Base-by-base conservation (phyloP, 306 rosid species). In the Quercus parvula region DNA sequence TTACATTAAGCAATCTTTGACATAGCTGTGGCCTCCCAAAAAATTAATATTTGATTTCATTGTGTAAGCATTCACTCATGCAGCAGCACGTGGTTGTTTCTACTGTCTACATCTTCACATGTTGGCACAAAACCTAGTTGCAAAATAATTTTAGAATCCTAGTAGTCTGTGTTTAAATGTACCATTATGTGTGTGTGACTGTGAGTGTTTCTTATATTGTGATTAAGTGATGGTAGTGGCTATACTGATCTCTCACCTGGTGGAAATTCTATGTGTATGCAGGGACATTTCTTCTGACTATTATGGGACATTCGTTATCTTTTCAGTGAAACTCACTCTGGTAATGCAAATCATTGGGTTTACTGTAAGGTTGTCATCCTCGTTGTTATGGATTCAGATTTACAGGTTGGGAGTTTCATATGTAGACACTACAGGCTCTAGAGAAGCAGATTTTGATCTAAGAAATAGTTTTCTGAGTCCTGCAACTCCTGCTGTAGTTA, bases 371-470 rank as follows among this genome's bases (percentile, higher is more conserved):
- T 77, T 94, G 57, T 89, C 82, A 5, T 94, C 99, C 78, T 86
- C 97, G 2, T 78, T 94, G 52, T 82, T 94, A 58, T 94, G 99
- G 99, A 91, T 94, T 85, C 99, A 92, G 90, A 94, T 94, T 76
- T 94, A 94, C 87, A 90, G 99, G 87, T 70, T 91, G 90, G 99
- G 99, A 20, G 92, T 90, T 76, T 86, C 98, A 66, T 75, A 81
- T 73, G 75, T 85, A 62, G 94, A 92, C 71, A 61, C 90, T 73
- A 33, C 86, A 71, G 73, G 76, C 82, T 81, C 92, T 61, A 86
- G 90, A 78, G 87, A 83, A 74, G 87, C 88, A 41, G 97, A 94
- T 81, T 84, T 62, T 78, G 97, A 92, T 84, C 56, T 91, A 28
- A 86, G 99, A 82, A 87, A 78, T 89, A 91, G 95, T 85, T 94